Percentiles rank a stretch among this genome's conserved stretches.
These are phyloP conservation scores for Colletotrichum truncatum DNA, from an alignment of 2,329 filamentous ascomycete species.

Conservation along the genomic window DNA sequence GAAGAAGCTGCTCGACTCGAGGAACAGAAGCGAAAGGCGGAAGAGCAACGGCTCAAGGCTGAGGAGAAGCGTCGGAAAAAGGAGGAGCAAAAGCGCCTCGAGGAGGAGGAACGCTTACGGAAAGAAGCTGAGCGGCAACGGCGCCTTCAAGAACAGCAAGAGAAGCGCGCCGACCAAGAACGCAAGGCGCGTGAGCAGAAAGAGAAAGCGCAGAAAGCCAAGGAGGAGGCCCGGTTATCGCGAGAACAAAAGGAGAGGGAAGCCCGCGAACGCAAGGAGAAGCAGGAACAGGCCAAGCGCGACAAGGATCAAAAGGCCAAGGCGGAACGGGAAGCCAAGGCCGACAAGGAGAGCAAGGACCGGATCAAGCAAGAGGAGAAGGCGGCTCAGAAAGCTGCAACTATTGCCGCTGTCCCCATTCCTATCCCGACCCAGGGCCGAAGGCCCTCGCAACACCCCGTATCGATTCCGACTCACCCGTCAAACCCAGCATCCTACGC, in stretches of 20 bases:
- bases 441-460: slow-evolving; percentile 45
- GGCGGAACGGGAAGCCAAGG: slow-evolving; percentile 42
- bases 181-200: slow-evolving; percentile 73
- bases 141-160: slow-evolving; percentile 83
- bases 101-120: slow-evolving; percentile 85
- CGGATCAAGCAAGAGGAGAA: slow-evolving; percentile 54
- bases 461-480: slow-evolving; percentile 61
- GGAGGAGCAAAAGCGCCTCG: slow-evolving; percentile 88
- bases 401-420: slow-evolving; percentile 47
- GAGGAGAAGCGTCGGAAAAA: slow-evolving; percentile 94
- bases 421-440: slow-evolving; percentile 52
- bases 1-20: slow-evolving; percentile 82
- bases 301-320: slow-evolving; percentile 57
- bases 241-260: slow-evolving; percentile 74
- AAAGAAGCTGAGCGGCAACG: slow-evolving; percentile 88
- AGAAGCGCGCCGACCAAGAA: slow-evolving; percentile 85
- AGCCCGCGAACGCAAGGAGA: slow-evolving; percentile 64
- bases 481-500: slow-evolving; percentile 66
- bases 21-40: slow-evolving; percentile 79
- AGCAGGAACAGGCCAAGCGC: slow-evolving; percentile 65
- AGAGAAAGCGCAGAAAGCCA: slow-evolving; percentile 81
- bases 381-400: slow-evolving; percentile 48
- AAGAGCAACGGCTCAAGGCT: slow-evolving; percentile 82
- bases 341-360: slow-evolving; percentile 48
- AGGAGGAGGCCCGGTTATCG: slow-evolving; percentile 82